A percentile compares a stretch with the other conserved stretches of the same genome.
Evolutionary conservation across 2,329 filamentous ascomycete genomes (phyloP).

Genomic region (Chrysoporthe puriensis): DNA sequence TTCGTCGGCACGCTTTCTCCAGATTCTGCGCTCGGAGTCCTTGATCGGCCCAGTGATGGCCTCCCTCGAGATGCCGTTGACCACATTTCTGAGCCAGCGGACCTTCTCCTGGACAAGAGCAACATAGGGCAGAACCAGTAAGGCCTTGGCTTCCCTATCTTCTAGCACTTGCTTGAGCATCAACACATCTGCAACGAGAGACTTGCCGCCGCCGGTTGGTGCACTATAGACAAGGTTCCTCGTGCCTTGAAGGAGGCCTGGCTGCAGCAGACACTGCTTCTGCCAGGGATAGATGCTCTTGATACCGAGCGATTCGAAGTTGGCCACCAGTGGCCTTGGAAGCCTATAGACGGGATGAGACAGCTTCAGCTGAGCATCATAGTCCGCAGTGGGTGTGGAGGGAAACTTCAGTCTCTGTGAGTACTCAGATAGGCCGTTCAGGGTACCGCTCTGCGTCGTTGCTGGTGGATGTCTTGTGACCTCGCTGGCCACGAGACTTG

Average conservation of each 20-base stretch:
- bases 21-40: slow-evolving; percentile 46
- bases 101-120: slow-evolving; percentile 81
- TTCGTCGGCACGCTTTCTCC: slow-evolving; percentile 59
- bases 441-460: slow-evolving; percentile 22
- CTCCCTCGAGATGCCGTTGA: slow-evolving; percentile 59
- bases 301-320: slow-evolving; percentile 70
- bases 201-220: slow-evolving; percentile 79
- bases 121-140: slow-evolving; percentile 77
- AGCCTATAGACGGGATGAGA: slow-evolving; percentile 67
- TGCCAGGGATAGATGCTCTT: slow-evolving; percentile 79
- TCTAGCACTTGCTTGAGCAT: slow-evolving; percentile 74
- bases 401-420: slow-evolving; percentile 57
- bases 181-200: slow-evolving; percentile 72
- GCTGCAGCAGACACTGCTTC: slow-evolving; percentile 71
- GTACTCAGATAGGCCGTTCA: slow-evolving; percentile 50
- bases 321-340: slow-evolving; percentile 61
- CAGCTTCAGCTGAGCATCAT: slow-evolving; percentile 62
- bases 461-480: slow-evolving; percentile 41
- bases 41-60: slow-evolving; percentile 38
- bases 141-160: slow-evolving; percentile 65
- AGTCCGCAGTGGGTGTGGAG: slow-evolving; percentile 56
- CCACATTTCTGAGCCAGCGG: slow-evolving; percentile 70
- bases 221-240: slow-evolving; percentile 79
- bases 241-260: slow-evolving; percentile 66
- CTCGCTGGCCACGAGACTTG: slow-evolving; percentile 45